Percentiles rank a stretch among this genome's conserved stretches.
Evolutionary conservation across 805 yeast genomes (phyloP).

Genomic region (Ogataea allantospora): DNA sequence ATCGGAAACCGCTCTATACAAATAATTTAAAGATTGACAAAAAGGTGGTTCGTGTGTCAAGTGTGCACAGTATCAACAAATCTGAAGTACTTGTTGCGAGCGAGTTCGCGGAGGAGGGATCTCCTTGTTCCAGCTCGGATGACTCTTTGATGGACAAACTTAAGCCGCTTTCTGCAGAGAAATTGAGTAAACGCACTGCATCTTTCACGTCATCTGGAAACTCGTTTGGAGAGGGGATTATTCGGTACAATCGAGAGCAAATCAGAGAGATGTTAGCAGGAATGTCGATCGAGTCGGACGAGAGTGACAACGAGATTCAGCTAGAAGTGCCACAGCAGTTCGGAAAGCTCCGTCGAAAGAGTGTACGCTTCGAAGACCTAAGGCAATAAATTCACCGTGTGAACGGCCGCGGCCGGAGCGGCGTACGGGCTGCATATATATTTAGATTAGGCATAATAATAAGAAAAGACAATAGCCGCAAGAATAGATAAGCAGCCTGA

Average conservation of each 20-base stretch:
- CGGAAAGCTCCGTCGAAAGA: conserved; percentile 28
- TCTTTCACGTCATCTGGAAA: conserved; percentile 37
- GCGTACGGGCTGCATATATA: background rate
- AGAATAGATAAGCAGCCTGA: conserved; percentile 8
- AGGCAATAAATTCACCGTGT: background rate
- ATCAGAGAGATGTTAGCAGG: conserved; percentile 33
- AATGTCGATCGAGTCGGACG: conserved; percentile 21
- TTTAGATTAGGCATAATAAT: conserved; percentile 2
- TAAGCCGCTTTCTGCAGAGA: background rate
- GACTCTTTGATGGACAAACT: conserved; percentile 2
- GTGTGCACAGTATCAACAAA: conserved; percentile 12
- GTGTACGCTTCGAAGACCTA: conserved; percentile 31
- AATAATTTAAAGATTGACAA: conserved; percentile 17
- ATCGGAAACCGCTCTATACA: conserved; percentile 26
- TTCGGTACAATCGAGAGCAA: conserved; percentile 33
- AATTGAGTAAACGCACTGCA: conserved; percentile 18
- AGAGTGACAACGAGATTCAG: conserved; percentile 16
- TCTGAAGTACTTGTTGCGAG: conserved; percentile 9
- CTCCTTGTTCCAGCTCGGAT: conserved; percentile 5
- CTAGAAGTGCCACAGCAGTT: conserved; percentile 26
- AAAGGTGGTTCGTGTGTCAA: conserved; percentile 24
- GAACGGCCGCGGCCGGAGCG: background rate
- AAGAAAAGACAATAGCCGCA: conserved; percentile 5
- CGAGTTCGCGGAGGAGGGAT: conserved; percentile 5
- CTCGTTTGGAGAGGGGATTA: conserved; percentile 37